Base-by-base conservation (phyloP, 1,139 yeast species). In the Debaryomyces subglobosus region DNA sequence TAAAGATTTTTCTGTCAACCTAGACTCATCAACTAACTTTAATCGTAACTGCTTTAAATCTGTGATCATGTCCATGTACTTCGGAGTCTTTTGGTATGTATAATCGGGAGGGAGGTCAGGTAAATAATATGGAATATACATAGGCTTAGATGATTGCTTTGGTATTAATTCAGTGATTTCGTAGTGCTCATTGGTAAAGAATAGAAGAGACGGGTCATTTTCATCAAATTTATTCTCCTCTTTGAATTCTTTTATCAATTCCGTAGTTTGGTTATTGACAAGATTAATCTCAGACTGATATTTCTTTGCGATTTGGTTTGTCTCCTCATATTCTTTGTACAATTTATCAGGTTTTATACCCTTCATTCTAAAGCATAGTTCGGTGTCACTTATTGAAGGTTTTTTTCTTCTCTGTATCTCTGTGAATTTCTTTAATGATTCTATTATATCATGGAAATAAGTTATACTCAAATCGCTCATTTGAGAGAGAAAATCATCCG, bases 61-160 rank as follows among this genome's bases (percentile, higher is more conserved):
- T 0, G 85, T 79, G n/a, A 85, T 68, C 16, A 86, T 74, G 27
- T 81, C 73, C 53, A 83, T 77, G 62, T 75, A 89, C 52, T 78
- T 77, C 0, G 96, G 86, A 0, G 97, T 88, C 46, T 82, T 78
- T 65, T 82, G 84, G 62, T 86, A 92, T 0, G 98, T 92, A 65
- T 91, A 95, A 59, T 89, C 96, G 0, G 98, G 97, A 1, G 98
- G 98, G 34, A 91, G 74, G 20, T 83, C 84, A 0, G 98, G 98
- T 59, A 92, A 71, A 83, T 90, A 90, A 4, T 69, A 59, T 0
- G 96, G 96, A 4, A 89, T 77, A 55, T 84, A 82, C 2, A 63
- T 60, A n/a, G 83, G 84, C 36, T 74, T 67, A 18, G 67, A 60
- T 25, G 78, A 71, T 12, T 76, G 71, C 15, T 84, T 74, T 0